A percentile compares a stretch with the other conserved stretches of the same genome.
Evolutionary conservation across 2,329 filamentous ascomycete species (phyloP).

Genomic region (Ophiostoma himal-ulmi): DNA sequence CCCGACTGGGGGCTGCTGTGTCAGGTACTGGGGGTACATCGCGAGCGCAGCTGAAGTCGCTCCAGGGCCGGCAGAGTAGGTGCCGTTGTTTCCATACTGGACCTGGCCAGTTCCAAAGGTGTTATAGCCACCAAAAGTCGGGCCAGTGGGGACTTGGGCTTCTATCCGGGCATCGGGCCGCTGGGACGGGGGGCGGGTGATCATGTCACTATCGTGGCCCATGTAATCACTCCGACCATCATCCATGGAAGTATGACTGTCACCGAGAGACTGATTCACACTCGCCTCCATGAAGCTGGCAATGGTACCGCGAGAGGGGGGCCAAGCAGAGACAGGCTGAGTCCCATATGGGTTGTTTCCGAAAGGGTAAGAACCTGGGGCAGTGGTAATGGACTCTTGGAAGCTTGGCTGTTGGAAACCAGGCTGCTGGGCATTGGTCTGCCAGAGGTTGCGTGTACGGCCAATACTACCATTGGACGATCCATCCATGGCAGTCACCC

Average conservation of each 20-base stretch:
- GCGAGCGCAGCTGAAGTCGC: slow-evolving; percentile 38
- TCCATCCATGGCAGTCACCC: slow-evolving; percentile 53
- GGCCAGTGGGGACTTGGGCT: slow-evolving; percentile 32
- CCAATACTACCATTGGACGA: slow-evolving; percentile 38
- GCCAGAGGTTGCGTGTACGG: slow-evolving; percentile 23
- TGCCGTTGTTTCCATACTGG: slow-evolving; percentile 30
- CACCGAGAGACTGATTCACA: slow-evolving; percentile 27
- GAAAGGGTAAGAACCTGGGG: slow-evolving; percentile 30
- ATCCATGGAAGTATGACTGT: slow-evolving; percentile 36
- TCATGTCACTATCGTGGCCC: slow-evolving; percentile 45
- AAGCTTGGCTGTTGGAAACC: slow-evolving; percentile 35
- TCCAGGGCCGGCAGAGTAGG: slow-evolving; percentile 28
- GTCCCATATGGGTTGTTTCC: slow-evolving; percentile 31
- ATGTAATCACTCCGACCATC: slow-evolving; percentile 43
- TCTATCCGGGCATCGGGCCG: slow-evolving; percentile 47
- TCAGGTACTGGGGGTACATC: slow-evolving; percentile 43
- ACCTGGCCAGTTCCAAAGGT: slow-evolving; percentile 28
- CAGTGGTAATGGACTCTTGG: slow-evolving; percentile 27
- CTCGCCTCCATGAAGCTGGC: slow-evolving; percentile 38
- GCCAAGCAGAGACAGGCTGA: slow-evolving; percentile 43
- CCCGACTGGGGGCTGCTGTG: slow-evolving; percentile 49
- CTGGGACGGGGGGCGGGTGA: slow-evolving; percentile 38
- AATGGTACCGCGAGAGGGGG: slow-evolving; percentile 38
- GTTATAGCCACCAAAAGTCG: slow-evolving; percentile 34
- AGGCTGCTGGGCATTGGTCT: slow-evolving; percentile 37